phyloP scores from a whole-genome alignment of 2,329 filamentous ascomycete species.

The Microdochium trichocladiopsis region DNA sequence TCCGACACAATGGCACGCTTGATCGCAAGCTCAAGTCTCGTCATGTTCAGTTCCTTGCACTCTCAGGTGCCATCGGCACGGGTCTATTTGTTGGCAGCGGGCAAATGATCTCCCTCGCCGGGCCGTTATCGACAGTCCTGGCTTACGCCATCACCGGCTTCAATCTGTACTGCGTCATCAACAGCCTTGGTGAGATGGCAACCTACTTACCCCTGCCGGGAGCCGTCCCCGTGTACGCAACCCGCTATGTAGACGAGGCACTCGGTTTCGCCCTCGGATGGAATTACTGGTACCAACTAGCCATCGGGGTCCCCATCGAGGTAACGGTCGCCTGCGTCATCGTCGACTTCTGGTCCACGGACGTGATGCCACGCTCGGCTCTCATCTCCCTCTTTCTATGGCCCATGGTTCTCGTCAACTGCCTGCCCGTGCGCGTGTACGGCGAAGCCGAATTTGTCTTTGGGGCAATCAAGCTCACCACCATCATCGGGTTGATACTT shows the following conservation, averaged over 20 bases:
- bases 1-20: too few species aligned
- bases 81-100: too few species aligned
- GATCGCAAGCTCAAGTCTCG: too few species aligned
- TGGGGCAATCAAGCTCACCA: too few species aligned
- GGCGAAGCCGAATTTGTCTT: constrained; percentile 48
- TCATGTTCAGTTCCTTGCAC: too few species aligned
- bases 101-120: too few species aligned
- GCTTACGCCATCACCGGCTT: constrained; percentile 35
- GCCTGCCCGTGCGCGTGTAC: constrained; percentile 34
- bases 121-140: too few species aligned
- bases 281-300: constrained; percentile 45
- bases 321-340: constrained; percentile 31
- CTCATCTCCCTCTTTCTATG: too few species aligned
- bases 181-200: constrained; percentile 42
- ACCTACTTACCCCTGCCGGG: constrained; percentile 53
- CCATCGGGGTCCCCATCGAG: constrained; percentile 40
- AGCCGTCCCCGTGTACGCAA: constrained; percentile 41
- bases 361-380: too few species aligned
- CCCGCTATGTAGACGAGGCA: constrained; percentile 38
- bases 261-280: constrained; percentile 39
- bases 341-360: constrained; percentile 28
- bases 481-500: constrained; percentile 41
- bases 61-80: too few species aligned
- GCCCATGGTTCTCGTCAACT: too few species aligned
- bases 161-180: constrained; percentile 38